Percentiles rank a stretch among this genome's conserved stretches.
These are phyloP conservation scores for Lagerstroemia speciosa DNA, from an alignment of 345 rosid species.

Conservation along the genomic window DNA sequence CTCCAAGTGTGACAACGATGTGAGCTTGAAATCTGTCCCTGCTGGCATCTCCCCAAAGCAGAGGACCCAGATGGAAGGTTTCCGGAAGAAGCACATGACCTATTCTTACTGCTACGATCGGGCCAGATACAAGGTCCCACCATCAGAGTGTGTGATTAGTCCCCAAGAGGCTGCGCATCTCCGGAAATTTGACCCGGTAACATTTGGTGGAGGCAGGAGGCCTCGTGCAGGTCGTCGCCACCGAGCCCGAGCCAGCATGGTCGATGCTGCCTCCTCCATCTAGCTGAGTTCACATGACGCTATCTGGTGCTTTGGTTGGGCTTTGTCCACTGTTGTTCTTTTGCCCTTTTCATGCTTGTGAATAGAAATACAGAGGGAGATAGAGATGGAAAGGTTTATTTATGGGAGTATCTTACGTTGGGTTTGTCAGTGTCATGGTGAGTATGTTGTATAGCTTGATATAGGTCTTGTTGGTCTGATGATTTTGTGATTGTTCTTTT, in stretches of 20 bases:
- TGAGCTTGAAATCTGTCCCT: slow-evolving; percentile 22
- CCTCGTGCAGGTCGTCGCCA: slow-evolving; percentile 40
- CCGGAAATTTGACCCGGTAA: slow-evolving; percentile 60
- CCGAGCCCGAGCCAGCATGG: slow-evolving; percentile 24
- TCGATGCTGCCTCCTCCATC: not conserved
- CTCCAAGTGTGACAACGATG: slow-evolving; percentile 40
- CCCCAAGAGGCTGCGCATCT: slow-evolving; percentile 57
- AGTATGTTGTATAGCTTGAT: too few species aligned
- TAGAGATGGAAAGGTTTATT: too few species aligned
- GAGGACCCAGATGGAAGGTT: slow-evolving; percentile 52
- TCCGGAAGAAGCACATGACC: slow-evolving; percentile 71
- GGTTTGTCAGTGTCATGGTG: too few species aligned
- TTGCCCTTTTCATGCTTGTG: too few species aligned
- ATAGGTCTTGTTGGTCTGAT: too few species aligned
- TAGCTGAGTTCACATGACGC: not conserved
- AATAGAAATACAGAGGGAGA: not conserved
- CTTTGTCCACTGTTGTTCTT: too few species aligned
- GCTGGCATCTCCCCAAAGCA: slow-evolving; percentile 32
- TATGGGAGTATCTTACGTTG: too few species aligned
- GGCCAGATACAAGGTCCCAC: slow-evolving; percentile 57
- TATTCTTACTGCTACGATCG: slow-evolving; percentile 92
- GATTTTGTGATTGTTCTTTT: not conserved
- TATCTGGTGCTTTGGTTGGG: too few species aligned
- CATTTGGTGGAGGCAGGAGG: slow-evolving; percentile 53
- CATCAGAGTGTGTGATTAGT: slow-evolving; percentile 52